Evolutionary conservation across 2,329 filamentous ascomycete species (phyloP), one percentile per base, ranked within the genome.

Genomic region (Ceratocystis alfenasii): DNA sequence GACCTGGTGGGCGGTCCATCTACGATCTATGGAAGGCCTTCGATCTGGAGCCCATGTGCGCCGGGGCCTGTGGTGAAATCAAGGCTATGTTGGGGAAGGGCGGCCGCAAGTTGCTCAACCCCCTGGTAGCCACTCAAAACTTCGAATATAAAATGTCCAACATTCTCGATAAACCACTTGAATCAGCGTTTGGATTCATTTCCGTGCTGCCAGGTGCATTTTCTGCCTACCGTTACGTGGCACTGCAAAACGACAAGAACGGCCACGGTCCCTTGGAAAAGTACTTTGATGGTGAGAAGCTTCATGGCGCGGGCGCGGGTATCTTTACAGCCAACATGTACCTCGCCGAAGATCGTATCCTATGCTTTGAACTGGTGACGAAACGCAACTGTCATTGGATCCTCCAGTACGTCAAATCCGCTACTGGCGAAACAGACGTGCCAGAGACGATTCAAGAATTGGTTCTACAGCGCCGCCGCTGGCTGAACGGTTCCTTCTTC

Each of bases 131-230:
- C 1, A 92, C 92, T 0, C 94, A 99, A 73, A 99, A 99, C 74
- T 99, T 99, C 72, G 94, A 99, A 78, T 99, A 99, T 82, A 99
- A 99, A 82, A 96, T 99, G 88, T 96, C 90, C 75, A 99, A 99
- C 73, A 99, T 99, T 73, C 82, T 99, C 57, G 94, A 99, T 75
- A 99, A 99, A 78, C 94, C 94, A 1, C 79, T 99, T 50, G 94
- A 99, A 74, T 97, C 93, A 3, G 90, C 93, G 0, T 99, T 99
- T 75, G 94, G 94, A 60, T 99, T 97, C 78, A 97, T 99, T 74
- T 90, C 90, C 57, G 94, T 99, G 72, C 80, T 99, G 73, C 94
- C 94, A 0, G 94, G 94, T 79, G 94, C 94, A 67, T 96, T 99
- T 76, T 97, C 93, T n/a, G 94, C 94, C 22, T 99, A 99, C 75